A percentile compares a stretch with the other conserved stretches of the same genome.
Evolutionary conservation across 139 green algal genomes (phyloP).

Genomic region (Closterium sp.): DNA sequence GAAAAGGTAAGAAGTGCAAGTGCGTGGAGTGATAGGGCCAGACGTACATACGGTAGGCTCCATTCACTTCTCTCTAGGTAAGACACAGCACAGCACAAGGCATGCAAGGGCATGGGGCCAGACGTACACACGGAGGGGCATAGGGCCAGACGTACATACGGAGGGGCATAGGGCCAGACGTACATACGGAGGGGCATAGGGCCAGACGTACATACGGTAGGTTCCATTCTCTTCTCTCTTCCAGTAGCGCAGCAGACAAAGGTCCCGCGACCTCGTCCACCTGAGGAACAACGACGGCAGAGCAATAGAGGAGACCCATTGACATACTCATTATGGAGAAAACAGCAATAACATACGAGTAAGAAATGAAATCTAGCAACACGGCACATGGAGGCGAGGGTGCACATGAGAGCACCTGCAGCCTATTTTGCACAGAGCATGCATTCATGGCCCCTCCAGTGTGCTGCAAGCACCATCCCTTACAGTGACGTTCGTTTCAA

Average conservation of each 20-base stretch:
- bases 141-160: background rate
- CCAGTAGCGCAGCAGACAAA: constrained; percentile 31
- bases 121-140: background rate
- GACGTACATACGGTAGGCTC: constrained; percentile 24
- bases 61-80: background rate
- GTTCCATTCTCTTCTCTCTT: constrained; percentile 33
- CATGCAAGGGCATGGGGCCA: too few relatives aligned
- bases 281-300: background rate
- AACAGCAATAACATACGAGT: background rate
- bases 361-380: background rate
- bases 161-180: background rate
- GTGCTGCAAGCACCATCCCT: background rate
- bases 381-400: too few relatives aligned
- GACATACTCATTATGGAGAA: too few relatives aligned
- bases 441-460: too few relatives aligned
- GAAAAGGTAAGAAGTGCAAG: too few relatives aligned
- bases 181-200: background rate
- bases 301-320: too few relatives aligned
- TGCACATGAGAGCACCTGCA: too few relatives aligned
- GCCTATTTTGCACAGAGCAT: too few relatives aligned
- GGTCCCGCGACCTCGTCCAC: constrained; percentile 10
- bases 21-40: background rate
- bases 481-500: background rate
- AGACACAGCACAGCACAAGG: background rate
- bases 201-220: constrained; percentile 24